Conservation (phyloP, 2,329 filamentous ascomycete genomes). For the Clonostachys sp. region DNA sequence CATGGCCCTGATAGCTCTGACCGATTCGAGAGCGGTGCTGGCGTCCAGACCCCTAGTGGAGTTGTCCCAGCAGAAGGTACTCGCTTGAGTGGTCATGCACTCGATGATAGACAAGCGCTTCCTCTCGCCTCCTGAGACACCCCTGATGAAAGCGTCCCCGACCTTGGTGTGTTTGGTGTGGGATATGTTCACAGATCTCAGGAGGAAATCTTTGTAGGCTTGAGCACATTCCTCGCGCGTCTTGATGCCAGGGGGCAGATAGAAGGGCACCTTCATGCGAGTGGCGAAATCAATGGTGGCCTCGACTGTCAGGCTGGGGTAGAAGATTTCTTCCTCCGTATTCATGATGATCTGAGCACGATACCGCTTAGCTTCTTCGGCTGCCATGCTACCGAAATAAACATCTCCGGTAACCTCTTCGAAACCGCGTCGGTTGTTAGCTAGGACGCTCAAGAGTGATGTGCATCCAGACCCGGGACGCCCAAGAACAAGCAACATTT, state of each 20-base stretch:
- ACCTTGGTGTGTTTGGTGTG: conserved; percentile 63
- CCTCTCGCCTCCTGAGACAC: conserved; percentile 64
- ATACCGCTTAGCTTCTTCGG: conserved; percentile 42
- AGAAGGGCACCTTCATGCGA: conserved; percentile 48
- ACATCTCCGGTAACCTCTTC: conserved; percentile 54
- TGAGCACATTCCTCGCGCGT: conserved; percentile 38
- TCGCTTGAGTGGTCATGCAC: conserved; percentile 50
- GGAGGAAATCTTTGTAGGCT: conserved; percentile 47
- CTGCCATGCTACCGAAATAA: conserved; percentile 46
- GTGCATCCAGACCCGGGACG: conserved; percentile 68
- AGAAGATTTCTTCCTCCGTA: conserved; percentile 62
- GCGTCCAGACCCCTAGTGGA: conserved; percentile 62
- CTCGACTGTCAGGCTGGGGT: conserved; percentile 65
- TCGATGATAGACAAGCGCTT: conserved; percentile 69
- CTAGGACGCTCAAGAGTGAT: conserved; percentile 64
- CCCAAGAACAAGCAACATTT: conserved; percentile 66
- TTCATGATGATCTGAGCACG: conserved; percentile 62
- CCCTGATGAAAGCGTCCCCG: conserved; percentile 61
- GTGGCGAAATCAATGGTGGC: conserved; percentile 70
- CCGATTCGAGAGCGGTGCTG: conserved; percentile 57
- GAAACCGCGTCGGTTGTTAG: conserved; percentile 59
- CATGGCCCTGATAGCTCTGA: conserved; percentile 55
- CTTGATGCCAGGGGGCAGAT: conserved; percentile 35
- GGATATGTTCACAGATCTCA: conserved; percentile 42
- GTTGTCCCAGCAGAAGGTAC: conserved; percentile 65